Conservation (phyloP, 129 eudicot species). For the Flaveria linearis region DNA sequence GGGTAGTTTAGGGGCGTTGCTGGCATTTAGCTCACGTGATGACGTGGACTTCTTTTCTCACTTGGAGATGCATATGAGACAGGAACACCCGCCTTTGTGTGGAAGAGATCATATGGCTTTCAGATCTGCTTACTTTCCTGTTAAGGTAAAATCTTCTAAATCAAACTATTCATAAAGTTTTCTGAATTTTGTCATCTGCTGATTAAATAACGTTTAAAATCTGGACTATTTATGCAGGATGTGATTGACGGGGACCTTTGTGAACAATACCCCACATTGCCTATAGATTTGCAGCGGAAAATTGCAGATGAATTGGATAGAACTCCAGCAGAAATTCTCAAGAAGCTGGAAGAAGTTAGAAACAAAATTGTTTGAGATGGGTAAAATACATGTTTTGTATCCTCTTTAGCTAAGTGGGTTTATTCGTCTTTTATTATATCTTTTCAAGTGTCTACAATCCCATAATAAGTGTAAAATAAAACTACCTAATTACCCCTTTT, state of each 20-base stretch:
- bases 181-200: slow-evolving; percentile 6
- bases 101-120: slow-evolving; percentile 99
- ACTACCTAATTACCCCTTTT: neutral
- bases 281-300: slow-evolving; percentile 83
- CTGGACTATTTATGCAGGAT: slow-evolving; percentile 57
- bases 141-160: slow-evolving; percentile 56
- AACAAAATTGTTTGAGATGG: slow-evolving; percentile 73
- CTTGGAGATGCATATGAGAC: slow-evolving; percentile 98
- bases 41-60: slow-evolving; percentile 98
- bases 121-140: slow-evolving; percentile 95
- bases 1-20: slow-evolving; percentile 97
- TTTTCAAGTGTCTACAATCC: neutral
- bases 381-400: neutral
- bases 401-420: slow-evolving; percentile 8
- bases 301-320: slow-evolving; percentile 96
- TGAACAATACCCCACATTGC: slow-evolving; percentile 88
- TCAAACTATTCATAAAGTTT: neutral
- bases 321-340: slow-evolving; percentile 94
- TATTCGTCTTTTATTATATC: neutral
- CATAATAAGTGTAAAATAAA: neutral
- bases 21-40: slow-evolving; percentile 93
- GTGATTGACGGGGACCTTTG: slow-evolving; percentile 97
- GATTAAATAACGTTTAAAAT: slow-evolving; percentile 9
- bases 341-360: slow-evolving; percentile 87
- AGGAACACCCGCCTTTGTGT: slow-evolving; percentile 97